Conservation (phyloP, 2,329 filamentous ascomycete species). For the Penicillium sp. region DNA sequence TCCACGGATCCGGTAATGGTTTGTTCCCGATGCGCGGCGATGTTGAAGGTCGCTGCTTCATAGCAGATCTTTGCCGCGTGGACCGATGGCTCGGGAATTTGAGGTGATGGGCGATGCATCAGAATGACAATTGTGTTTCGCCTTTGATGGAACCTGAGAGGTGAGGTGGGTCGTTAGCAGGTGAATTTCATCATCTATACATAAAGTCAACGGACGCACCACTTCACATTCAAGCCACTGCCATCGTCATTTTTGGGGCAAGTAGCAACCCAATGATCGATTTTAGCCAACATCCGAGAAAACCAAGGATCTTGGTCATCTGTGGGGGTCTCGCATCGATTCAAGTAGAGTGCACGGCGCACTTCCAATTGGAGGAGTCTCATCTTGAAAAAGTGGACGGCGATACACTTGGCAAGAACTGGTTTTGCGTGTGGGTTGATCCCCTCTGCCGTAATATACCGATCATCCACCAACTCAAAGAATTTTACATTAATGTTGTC, state of each 20-base stretch:
- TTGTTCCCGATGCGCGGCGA: slow-evolving; percentile 77
- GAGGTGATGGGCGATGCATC: slow-evolving; percentile 86
- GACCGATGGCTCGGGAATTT: slow-evolving; percentile 80
- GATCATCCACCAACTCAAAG: slow-evolving; percentile 79
- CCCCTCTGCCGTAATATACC: slow-evolving; percentile 76
- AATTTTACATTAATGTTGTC: slow-evolving; percentile 85
- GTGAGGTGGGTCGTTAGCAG: slow-evolving; percentile 9
- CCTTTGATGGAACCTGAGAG: slow-evolving; percentile 60
- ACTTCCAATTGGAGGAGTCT: slow-evolving; percentile 85
- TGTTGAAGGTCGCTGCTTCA: slow-evolving; percentile 78
- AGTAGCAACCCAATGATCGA: slow-evolving; percentile 76
- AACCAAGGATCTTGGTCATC: slow-evolving; percentile 89
- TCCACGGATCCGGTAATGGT: slow-evolving; percentile 76
- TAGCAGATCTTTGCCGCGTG: slow-evolving; percentile 81
- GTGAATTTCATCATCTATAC: not conserved
- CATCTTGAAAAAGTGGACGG: slow-evolving; percentile 94
- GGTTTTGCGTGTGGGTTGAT: slow-evolving; percentile 69
- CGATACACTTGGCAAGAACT: slow-evolving; percentile 81
- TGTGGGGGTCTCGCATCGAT: slow-evolving; percentile 73
- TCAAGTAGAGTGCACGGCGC: slow-evolving; percentile 79
- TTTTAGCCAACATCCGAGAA: slow-evolving; percentile 71
- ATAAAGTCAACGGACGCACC: slow-evolving; percentile 56
- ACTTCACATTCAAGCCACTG: slow-evolving; percentile 73
- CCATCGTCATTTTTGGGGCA: slow-evolving; percentile 72
- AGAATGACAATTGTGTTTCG: slow-evolving; percentile 89